Evolutionary conservation across 495 filamentous ascomycete species (phyloP).

Genomic region (Letharia lupina): DNA sequence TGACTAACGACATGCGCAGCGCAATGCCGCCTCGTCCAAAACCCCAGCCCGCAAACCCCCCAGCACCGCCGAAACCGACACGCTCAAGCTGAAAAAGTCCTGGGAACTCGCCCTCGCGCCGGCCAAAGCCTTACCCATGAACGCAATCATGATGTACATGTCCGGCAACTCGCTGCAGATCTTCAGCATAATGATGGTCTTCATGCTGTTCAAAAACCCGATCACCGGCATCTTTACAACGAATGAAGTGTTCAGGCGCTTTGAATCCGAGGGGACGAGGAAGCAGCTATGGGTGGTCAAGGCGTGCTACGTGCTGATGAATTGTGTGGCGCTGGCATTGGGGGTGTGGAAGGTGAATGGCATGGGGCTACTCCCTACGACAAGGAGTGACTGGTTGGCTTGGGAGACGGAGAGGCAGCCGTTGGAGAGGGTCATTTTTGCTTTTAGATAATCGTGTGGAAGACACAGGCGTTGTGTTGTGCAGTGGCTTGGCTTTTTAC

Average conservation of each 20-base stretch:
- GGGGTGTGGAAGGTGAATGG: constrained; percentile 95
- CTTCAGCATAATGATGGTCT: constrained; percentile 99
- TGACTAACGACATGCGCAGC: constrained; percentile 35
- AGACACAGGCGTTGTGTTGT: neutral
- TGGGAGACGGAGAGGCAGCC: constrained; percentile 80
- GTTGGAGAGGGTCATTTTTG: constrained; percentile 58
- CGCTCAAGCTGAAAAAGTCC: constrained; percentile 93
- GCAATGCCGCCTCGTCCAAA: constrained; percentile 31
- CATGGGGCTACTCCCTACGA: constrained; percentile 94
- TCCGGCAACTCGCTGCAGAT: constrained; percentile 97
- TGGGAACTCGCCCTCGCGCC: constrained; percentile 97
- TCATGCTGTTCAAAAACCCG: constrained; percentile 96
- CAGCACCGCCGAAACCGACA: constrained; percentile 76
- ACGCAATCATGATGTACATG: constrained; percentile 99
- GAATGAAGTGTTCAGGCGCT: constrained; percentile 72
- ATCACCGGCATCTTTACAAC: constrained; percentile 74
- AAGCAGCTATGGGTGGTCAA: constrained; percentile 69
- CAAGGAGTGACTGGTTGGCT: constrained; percentile 88
- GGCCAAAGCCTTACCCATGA: constrained; percentile 94
- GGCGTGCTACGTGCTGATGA: constrained; percentile 76
- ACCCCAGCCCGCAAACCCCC: constrained; percentile 48
- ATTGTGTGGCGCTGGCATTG: constrained; percentile 69
- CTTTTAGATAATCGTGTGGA: constrained; percentile 35
- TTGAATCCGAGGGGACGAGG: constrained; percentile 76
- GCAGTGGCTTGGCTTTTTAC: neutral